These are phyloP conservation scores for Hylodesmum podocarpum DNA, from an alignment of 306 rosid genomes.

Conservation along the genomic window DNA sequence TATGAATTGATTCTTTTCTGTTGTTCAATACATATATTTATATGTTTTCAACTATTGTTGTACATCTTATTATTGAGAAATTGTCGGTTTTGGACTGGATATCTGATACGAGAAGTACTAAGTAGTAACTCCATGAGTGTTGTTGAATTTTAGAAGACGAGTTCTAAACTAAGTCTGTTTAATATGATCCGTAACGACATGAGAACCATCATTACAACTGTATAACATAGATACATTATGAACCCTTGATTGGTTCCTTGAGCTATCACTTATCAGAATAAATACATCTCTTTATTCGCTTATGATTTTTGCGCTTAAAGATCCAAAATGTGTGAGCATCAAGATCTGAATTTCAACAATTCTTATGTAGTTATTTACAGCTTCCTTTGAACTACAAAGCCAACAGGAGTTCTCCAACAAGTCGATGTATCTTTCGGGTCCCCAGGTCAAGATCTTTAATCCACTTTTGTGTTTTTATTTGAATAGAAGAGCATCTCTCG, in stretches of 20 bases:
- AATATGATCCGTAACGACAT: no score
- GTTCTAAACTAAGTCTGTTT: no score
- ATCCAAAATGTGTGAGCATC: not conserved
- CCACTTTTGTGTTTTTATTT: constrained; percentile 33
- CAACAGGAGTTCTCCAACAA: no score
- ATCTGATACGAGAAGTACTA: no score
- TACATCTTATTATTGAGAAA: no score
- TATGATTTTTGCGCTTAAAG: not conserved
- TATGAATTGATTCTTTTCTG: no score
- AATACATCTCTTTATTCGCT: not conserved
- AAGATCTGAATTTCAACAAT: constrained; percentile 8
- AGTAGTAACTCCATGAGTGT: no score
- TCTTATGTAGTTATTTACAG: constrained; percentile 9
- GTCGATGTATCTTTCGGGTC: constrained; percentile 18
- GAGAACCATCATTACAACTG: no score
- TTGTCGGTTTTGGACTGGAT: no score
- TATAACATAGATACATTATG: not conserved
- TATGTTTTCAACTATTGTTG: no score
- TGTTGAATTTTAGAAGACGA: no score
- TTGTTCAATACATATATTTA: no score
- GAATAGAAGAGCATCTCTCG: constrained; percentile 69
- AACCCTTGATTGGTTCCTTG: not conserved
- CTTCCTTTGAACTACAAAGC: not conserved
- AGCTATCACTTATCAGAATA: not conserved
- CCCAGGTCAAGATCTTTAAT: constrained; percentile 25